Evolutionary conservation across 2,329 filamentous ascomycete species (phyloP).

Genomic region (Peltaster fructicola): DNA sequence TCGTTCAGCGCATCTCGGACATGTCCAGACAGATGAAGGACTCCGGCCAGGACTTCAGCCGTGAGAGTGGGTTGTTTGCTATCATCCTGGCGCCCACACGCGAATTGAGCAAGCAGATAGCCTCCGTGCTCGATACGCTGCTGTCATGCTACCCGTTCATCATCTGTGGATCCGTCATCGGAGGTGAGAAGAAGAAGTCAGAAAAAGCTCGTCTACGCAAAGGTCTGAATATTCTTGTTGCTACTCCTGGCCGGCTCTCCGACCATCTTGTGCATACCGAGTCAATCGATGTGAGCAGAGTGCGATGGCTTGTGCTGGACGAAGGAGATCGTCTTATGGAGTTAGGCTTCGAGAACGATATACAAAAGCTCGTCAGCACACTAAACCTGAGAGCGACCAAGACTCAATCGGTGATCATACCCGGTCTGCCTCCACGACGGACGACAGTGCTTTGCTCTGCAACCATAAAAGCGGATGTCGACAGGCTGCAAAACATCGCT

Average conservation of each 20-base stretch:
- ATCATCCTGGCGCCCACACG: constrained; percentile 87
- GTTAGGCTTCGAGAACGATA: constrained; percentile 85
- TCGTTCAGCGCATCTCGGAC: constrained; percentile 72
- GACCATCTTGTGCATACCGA: constrained; percentile 91
- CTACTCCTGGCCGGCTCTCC: constrained; percentile 75
- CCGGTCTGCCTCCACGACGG: constrained; percentile 53
- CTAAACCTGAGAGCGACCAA: constrained; percentile 50
- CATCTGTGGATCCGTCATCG: constrained; percentile 69
- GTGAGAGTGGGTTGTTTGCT: constrained; percentile 80
- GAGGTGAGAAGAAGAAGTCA: constrained; percentile 55
- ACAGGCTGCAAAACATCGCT: constrained; percentile 84
- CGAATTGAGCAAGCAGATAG: constrained; percentile 88
- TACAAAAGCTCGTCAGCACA: constrained; percentile 69
- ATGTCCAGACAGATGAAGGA: constrained; percentile 40
- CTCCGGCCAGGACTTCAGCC: constrained; percentile 39
- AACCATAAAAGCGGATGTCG: constrained; percentile 95
- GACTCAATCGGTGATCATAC: constrained; percentile 41
- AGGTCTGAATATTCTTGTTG: constrained; percentile 87
- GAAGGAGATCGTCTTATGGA: constrained; percentile 98
- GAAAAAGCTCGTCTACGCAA: constrained; percentile 91
- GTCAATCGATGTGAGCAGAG: constrained; percentile 69
- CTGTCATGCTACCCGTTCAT: constrained; percentile 87
- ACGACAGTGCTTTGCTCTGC: constrained; percentile 88
- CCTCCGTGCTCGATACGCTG: constrained; percentile 66
- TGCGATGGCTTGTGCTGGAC: constrained; percentile 85